These are phyloP conservation scores for Fusarium sp. DNA, from an alignment of 2,329 filamentous ascomycete genomes.

Conservation along the genomic window DNA sequence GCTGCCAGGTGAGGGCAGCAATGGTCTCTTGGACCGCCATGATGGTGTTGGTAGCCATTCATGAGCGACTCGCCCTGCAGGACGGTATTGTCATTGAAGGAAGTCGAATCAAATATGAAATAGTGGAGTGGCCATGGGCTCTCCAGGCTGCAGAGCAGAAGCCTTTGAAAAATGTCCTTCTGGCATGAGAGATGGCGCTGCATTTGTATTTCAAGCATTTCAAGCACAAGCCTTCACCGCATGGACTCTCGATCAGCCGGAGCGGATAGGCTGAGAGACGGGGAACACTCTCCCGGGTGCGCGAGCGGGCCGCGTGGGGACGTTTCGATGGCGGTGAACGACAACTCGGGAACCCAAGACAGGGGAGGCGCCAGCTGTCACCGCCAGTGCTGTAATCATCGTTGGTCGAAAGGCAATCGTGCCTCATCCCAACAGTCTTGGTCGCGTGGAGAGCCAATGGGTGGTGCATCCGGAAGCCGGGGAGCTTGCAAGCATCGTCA, in stretches of 20 bases:
- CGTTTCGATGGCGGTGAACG: conserved; percentile 44
- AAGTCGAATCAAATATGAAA: conserved; percentile 15
- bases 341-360: conserved; percentile 33
- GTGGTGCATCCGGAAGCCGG: conserved; percentile 40
- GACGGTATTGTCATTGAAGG: conserved; percentile 46
- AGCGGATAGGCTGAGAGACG: conserved; percentile 33
- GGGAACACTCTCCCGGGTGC: conserved; percentile 34
- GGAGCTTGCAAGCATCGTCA: conserved; percentile 34
- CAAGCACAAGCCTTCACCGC: conserved; percentile 35
- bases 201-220: conserved; percentile 42
- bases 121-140: conserved; percentile 40
- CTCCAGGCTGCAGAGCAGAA: conserved; percentile 42
- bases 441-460: conserved; percentile 41
- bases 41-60: conserved; percentile 39
- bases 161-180: conserved; percentile 32
- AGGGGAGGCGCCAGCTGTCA: conserved; percentile 44
- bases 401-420: conserved; percentile 33
- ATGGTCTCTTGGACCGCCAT: conserved; percentile 43
- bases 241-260: conserved; percentile 30
- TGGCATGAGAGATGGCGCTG: conserved; percentile 33
- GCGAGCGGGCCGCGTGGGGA: conserved; percentile 45
- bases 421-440: conserved; percentile 26
- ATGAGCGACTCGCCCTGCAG: conserved; percentile 44
- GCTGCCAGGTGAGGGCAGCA: conserved; percentile 42
- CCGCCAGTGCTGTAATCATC: conserved; percentile 43